Evolutionary conservation across 495 filamentous ascomycete species (phyloP), one percentile per base, ranked within the genome.

Genomic region (Thozetella sp.): DNA sequence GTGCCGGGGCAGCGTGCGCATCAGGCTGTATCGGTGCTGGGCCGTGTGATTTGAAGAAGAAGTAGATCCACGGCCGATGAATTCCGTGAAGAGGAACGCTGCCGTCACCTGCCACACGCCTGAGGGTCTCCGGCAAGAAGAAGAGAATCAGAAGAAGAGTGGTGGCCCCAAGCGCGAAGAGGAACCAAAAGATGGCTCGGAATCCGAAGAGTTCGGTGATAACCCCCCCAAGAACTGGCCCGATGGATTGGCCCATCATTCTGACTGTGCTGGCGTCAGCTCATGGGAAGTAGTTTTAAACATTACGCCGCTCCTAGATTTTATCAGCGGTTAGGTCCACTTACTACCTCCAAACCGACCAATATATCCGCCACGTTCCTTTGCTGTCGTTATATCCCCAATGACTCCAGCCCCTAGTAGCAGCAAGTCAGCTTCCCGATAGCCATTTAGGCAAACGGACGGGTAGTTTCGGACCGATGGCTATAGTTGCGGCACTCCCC

Each of bases 161-260:
- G 25, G 75, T 59, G 0, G 69, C 79, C 1, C 71, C 74, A 17
- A 82, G 67, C 17, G 88, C 85, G 34, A 78, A 68, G 25, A 91
- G 70, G 54, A 91, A 90, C 84, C 84, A 90, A 70, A 91, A 92
- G 25, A 89, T 87, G 50, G 74, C 77, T 51, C 86, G 75, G 86
- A 87, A 91, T 1, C 87, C 86, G 11, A 86, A 72, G 57, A 78
- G 88, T 30, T 87, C 76, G 17, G 76, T 78, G n/a, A 91, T 71
- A 1, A 88, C 63, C 1, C 87, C 88, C 3, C 88, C 88, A 23
- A 90, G 77, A 17, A 88, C 74, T 0, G 86, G 86, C 0, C 85
- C 86, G 24, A 88, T 65, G 4, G 78, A 77, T 15, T 84, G 83
- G 12, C 81, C 83, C 2, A 78, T 64, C 53, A 71, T 73, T 53